Evolutionary conservation across 768 basidiomycete species (phyloP).

Genomic region (Tephrocybe sp.): DNA sequence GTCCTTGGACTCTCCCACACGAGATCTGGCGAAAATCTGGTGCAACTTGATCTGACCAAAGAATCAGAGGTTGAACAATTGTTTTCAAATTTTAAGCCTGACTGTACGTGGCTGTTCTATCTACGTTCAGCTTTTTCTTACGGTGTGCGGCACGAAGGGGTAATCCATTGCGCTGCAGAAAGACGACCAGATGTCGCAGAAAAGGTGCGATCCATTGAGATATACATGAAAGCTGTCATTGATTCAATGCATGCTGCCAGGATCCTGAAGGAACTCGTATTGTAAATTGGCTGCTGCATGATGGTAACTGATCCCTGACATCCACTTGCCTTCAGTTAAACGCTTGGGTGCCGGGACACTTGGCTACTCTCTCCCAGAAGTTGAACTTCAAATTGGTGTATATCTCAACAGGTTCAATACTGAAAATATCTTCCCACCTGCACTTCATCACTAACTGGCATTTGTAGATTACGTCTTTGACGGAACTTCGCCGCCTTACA

Average conservation of each 20-base stretch:
- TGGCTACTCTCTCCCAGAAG: slow-evolving; percentile 65
- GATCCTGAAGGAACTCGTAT: slow-evolving; percentile 67
- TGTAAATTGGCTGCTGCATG: slow-evolving; percentile 37
- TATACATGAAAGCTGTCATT: too few species aligned
- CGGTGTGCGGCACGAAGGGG: too few species aligned
- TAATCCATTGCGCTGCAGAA: slow-evolving; percentile 96
- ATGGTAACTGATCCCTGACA: not conserved
- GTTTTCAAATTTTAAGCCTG: slow-evolving; percentile 59
- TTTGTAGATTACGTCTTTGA: slow-evolving; percentile 91
- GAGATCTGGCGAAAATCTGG: slow-evolving; percentile 52
- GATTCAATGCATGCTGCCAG: slow-evolving; percentile 33
- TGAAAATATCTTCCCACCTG: too few species aligned
- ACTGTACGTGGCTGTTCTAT: slow-evolving; percentile 52
- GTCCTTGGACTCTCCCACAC: slow-evolving; percentile 76
- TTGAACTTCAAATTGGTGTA: slow-evolving; percentile 77
- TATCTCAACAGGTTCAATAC: slow-evolving; percentile 81
- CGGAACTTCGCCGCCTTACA: slow-evolving; percentile 89
- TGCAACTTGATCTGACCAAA: slow-evolving; percentile 70
- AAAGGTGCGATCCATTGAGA: slow-evolving; percentile 50
- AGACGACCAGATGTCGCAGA: slow-evolving; percentile 91
- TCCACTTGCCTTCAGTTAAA: slow-evolving; percentile 59
- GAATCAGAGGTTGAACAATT: slow-evolving; percentile 49
- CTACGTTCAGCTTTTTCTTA: too few species aligned
- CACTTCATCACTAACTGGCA: slow-evolving; percentile 2
- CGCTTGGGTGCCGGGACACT: slow-evolving; percentile 66